Evolutionary conservation across 73 alveolate species (phyloP), one percentile per base, ranked within the genome.

Genomic region (Durusdinium trenchii): DNA sequence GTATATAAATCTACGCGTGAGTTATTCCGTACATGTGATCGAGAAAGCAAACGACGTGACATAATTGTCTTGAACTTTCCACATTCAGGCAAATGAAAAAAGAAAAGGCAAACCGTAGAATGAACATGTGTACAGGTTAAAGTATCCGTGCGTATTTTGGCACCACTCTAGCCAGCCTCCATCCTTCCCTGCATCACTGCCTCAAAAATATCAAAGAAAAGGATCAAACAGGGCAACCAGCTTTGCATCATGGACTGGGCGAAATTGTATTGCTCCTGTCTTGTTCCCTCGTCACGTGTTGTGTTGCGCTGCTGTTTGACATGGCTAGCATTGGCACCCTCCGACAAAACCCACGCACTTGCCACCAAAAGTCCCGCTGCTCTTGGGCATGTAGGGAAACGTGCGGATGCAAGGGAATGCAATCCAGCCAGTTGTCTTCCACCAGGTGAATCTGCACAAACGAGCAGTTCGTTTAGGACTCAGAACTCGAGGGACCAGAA

Each of bases 141-240:
- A n/a, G n/a, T n/a, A n/a, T n/a, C n/a, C n/a, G n/a, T n/a, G n/a
- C n/a, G n/a, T n/a, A n/a, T n/a, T n/a, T n/a, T n/a, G n/a, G n/a
- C n/a, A n/a, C n/a, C n/a, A n/a, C 32, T 57, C 23, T 12, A 23
- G 69, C 23, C 32, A 12, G 86, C 86, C 86, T 78, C 91, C 91
- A 81, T 81, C 36, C 91, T 47, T 45, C 91, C 91, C 28, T 67
- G 91, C 91, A 81, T 81, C 91, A 81, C 91, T 2, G 91, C 91
- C 91, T 81, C 69, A 57, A 57, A 57, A 57, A 57, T 57, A 57
- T 23, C 12, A 57, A 57, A 57, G 7, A 60, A 60, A 60, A 60
- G n/a, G 30, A 32, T 0, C n/a, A 60, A 60, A 60, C 30, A 60
- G 18, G 73, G 73, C 1, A 16, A 57, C 69, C n/a, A 23, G 4